Conservation (phyloP, 306 rosid genomes). For the Ammopiptanthus mongolicus region DNA sequence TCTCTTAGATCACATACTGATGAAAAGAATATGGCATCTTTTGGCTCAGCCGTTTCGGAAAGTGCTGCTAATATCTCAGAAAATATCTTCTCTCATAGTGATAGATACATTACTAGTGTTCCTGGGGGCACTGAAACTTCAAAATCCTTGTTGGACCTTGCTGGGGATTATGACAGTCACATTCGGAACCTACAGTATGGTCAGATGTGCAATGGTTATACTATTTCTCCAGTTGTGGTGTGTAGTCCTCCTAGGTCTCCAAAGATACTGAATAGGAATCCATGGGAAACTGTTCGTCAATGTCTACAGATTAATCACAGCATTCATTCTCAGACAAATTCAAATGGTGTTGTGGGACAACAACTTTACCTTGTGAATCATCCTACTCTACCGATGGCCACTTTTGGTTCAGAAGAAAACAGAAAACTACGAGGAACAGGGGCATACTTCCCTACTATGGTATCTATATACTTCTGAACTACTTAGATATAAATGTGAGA, state of each 20-base stretch:
- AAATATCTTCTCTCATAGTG: conserved; percentile 27
- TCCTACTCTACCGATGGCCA: conserved; percentile 29
- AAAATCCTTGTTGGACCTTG: conserved; percentile 56
- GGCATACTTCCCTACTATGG: conserved; percentile 72
- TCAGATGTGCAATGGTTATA: conserved; percentile 43
- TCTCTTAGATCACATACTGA: conserved; percentile 22
- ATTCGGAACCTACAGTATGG: conserved; percentile 51
- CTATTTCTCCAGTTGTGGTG: conserved; percentile 34
- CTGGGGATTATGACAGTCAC: conserved; percentile 68
- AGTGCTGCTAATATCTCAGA: conserved; percentile 26
- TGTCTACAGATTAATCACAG: conserved; percentile 34
- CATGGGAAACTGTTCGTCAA: conserved; percentile 47
- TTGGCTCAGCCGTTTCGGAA: conserved; percentile 20
- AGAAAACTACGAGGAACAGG: conserved; percentile 66
- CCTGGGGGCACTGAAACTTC: conserved; percentile 37
- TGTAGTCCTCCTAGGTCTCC: conserved; percentile 60
- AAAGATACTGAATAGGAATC: conserved; percentile 42
- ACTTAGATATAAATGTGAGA: background rate
- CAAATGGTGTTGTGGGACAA: conserved; percentile 43
- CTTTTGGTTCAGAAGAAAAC: conserved; percentile 50
- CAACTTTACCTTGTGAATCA: conserved; percentile 39
- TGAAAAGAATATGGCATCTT: conserved; percentile 23
- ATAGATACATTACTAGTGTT: conserved; percentile 21
- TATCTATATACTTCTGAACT: conserved; percentile 24
- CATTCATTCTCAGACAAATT: conserved; percentile 39